Evolutionary conservation across 1,284 basidiomycete species (phyloP).

Genomic region (Amanita bisporigera): DNA sequence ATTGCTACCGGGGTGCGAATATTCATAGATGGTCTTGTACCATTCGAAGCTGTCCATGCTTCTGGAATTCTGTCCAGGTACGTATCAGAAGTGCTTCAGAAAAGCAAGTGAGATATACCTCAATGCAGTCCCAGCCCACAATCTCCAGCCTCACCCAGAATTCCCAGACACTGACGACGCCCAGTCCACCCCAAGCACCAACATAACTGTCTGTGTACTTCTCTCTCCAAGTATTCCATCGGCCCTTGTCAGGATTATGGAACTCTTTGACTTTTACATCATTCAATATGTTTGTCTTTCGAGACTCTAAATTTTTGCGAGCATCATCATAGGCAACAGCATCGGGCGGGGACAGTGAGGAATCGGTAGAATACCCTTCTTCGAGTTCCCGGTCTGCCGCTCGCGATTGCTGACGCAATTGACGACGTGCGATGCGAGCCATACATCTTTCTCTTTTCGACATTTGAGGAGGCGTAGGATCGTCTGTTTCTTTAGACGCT

Average conservation of each 20-base stretch:
- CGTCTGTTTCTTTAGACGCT: conserved; percentile 68
- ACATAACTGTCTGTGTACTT: conserved; percentile 83
- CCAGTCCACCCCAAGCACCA: conserved; percentile 89
- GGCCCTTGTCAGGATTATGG: conserved; percentile 77
- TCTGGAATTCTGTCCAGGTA: conserved; percentile 52
- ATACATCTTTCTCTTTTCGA: conserved; percentile 57
- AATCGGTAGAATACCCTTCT: conserved; percentile 89
- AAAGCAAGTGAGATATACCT: conserved; percentile 54
- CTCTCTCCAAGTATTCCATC: conserved; percentile 84
- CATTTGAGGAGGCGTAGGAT: conserved; percentile 51
- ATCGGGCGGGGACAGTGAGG: conserved; percentile 69
- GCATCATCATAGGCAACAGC: conserved; percentile 74
- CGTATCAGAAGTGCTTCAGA: conserved; percentile 3
- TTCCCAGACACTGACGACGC: conserved; percentile 92
- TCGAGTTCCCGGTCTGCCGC: conserved; percentile 50
- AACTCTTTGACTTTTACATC: conserved; percentile 93
- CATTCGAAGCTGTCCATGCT: conserved; percentile 83
- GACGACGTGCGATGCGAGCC: conserved; percentile 57
- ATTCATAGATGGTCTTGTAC: conserved; percentile 80
- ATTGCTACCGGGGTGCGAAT: conserved; percentile 65
- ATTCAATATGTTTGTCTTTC: conserved; percentile 65
- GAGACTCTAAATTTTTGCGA: conserved; percentile 56
- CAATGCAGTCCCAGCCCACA: conserved; percentile 86
- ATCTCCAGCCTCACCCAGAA: conserved; percentile 92
- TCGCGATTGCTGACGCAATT: conserved; percentile 47